Percentiles rank a stretch among this genome's conserved stretches.
These are phyloP conservation scores for Boletus barrowsii DNA, from an alignment of 768 basidiomycete species.

Conservation along the genomic window DNA sequence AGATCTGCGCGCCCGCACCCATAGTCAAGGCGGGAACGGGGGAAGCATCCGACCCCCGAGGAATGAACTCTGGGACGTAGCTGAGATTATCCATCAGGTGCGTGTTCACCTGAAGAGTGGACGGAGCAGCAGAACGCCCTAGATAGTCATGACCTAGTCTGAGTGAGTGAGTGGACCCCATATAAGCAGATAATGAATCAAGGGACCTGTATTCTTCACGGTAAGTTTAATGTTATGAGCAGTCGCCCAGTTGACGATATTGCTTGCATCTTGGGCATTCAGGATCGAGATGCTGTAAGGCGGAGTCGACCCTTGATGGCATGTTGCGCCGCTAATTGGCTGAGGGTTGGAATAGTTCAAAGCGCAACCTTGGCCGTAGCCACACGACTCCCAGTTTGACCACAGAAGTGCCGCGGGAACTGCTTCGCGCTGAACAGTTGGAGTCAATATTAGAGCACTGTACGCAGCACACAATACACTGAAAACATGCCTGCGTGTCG, in stretches of 20 bases:
- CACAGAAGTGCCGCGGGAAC: slow-evolving; percentile 18
- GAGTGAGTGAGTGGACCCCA: not conserved
- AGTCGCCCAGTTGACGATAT: slow-evolving; percentile 19
- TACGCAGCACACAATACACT: not conserved
- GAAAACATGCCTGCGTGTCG: slow-evolving; percentile 12
- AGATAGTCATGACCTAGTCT: slow-evolving; percentile 20
- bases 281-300: slow-evolving; percentile 20
- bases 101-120: slow-evolving; percentile 23
- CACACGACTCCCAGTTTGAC: slow-evolving; percentile 24
- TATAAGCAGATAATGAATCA: not conserved
- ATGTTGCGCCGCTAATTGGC: slow-evolving; percentile 2
- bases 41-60: slow-evolving; percentile 13
- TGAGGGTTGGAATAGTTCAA: slow-evolving; percentile 20
- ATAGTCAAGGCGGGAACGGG: slow-evolving; percentile 19
- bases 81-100: slow-evolving; percentile 12
- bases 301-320: slow-evolving; percentile 20
- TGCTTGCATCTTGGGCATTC: slow-evolving; percentile 20
- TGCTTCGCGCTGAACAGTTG: slow-evolving; percentile 16
- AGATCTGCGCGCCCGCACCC: slow-evolving; percentile 16
- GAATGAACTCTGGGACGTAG: slow-evolving; percentile 18
- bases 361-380: slow-evolving; percentile 16
- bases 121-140: slow-evolving; percentile 24
- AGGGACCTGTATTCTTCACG: slow-evolving; percentile 22
- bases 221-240: slow-evolving; percentile 19
- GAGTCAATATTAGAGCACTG: not conserved